Evolutionary conservation across 306 rosid genomes (phyloP), one percentile per base, ranked within the genome.

Genomic region (Abrus precatorius): DNA sequence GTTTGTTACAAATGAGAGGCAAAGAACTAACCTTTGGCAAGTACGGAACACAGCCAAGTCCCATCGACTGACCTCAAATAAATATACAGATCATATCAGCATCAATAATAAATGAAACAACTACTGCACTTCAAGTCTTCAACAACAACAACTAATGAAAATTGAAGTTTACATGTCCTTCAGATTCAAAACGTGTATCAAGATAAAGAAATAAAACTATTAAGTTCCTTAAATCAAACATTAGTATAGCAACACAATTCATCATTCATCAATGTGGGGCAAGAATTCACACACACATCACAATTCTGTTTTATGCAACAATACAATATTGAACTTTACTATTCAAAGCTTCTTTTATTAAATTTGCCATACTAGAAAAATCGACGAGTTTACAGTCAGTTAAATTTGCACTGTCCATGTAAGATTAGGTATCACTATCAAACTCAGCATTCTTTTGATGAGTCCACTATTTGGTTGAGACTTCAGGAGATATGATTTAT

Each of bases 11-110:
- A 76, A 52, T 55, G 36, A 1, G 53, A 61, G 74, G 9, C 63
- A 34, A 52, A 76, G 73, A 55, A 79, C 97, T 86, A 83, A 95
- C 99, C 99, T 95, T 95, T 41, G 95, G 96, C 85, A 95, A 83
- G 91, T 93, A 95, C 2, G 99, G 98, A 78, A 95, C 98, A 28
- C 98, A 93, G 62, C 98, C 92, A 38, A 95, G 96, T 76, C 97
- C 92, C 99, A 95, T 95, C 13, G 99, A 91, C 99, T 95, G 82
- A 87, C 83, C 86, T 89, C 88, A 94, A 88, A 57, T 54, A 79
- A 85, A 75, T 77, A 76, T 52, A 57, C 48, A 84, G 47, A 85
- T 36, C 75, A 65, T 44, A 69, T 68, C 50, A 47, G 74, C 56
- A 53, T 72, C 78, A 82, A 49, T 67, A 81, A 84, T 34, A 72